Evolutionary conservation across 257 asterid genomes (phyloP), one percentile per base, ranked within the genome.

Genomic region (Perilla frutescens): DNA sequence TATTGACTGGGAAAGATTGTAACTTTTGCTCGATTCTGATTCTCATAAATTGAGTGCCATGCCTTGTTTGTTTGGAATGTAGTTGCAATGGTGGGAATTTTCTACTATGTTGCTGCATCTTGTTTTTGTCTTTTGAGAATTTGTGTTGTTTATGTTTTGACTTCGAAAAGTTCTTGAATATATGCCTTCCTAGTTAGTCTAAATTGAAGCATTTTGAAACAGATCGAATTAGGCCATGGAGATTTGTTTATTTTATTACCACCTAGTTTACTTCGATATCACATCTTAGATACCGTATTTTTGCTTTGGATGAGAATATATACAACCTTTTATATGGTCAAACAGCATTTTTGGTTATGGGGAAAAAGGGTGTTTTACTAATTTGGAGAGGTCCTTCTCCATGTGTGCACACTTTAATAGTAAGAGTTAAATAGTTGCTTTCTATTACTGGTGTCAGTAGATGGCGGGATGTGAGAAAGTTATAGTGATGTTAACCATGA

Each of bases 141-240:
- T 20, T 56, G 20, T 69, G 54, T 26, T 11, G 7, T 49, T 34
- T 71, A 11, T 14, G 43, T 7, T 45, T 13, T 48, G 39, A 41
- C 44, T 59, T 76, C 68, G 65, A 41, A 43, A 41, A n/a, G n/a
- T 41, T 68, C 13, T 76, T 63, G 78, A 55, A 34, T 43, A 7
- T 40, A 3, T 62, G 20, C 32, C 55, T 59, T 34, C 57, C 26
- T 45, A 64, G 47, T 14, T 44, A 2, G 67, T 43, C 55, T 43
- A 14, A 53, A 40, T 68, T 76, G 66, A 47, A 8, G 54, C 47
- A 15, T 32, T 41, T 4, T 53, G 14, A 14, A 41, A 32, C 26
- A 54, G 26, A 20, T 20, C 26, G 13, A 37, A 58, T 48, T 11
- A 9, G 70, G 49, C 67, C 66, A 11, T 47, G 14, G 49, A 74